Percentiles rank a stretch among this genome's conserved stretches.
These are phyloP conservation scores for Chenopodium berlandieri DNA, from an alignment of 148 eudicot genomes.

Conservation along the genomic window DNA sequence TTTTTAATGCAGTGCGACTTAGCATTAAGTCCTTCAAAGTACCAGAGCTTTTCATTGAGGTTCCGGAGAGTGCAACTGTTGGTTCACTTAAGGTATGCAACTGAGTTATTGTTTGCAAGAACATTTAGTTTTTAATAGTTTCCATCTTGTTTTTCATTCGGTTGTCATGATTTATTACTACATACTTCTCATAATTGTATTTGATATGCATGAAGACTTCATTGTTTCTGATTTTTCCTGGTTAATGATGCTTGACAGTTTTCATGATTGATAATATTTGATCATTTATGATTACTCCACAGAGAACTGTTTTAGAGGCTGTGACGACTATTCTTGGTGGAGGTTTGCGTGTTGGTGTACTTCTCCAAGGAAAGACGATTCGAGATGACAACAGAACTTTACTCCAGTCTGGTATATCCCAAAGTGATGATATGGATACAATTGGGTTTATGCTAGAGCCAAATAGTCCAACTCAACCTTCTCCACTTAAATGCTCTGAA, in stretches of 20 bases:
- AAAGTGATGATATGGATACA: constrained; percentile 51
- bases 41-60: constrained; percentile 92
- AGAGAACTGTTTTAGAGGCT: constrained; percentile 89
- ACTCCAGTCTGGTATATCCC: constrained; percentile 75
- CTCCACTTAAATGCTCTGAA: constrained; percentile 40
- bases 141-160: too few species aligned
- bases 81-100: constrained; percentile 82
- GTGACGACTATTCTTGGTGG: constrained; percentile 68
- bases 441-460: constrained; percentile 84
- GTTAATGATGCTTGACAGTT: background rate
- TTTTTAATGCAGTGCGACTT: constrained; percentile 72
- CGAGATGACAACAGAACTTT: constrained; percentile 85
- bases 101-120: background rate
- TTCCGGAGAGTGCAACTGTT: constrained; percentile 84
- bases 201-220: too few species aligned
- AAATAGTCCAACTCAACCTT: constrained; percentile 39
- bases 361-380: constrained; percentile 83
- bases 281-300: constrained; percentile 17
- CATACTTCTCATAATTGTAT: too few species aligned
- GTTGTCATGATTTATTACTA: too few species aligned
- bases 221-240: too few species aligned
- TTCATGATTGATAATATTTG: constrained; percentile 12
- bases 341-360: constrained; percentile 83
- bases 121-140: background rate
- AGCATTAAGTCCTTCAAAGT: constrained; percentile 91